A percentile compares a stretch with the other conserved stretches of the same genome.
These are phyloP conservation scores for Cinnamomum chago DNA, from an alignment of 164 flowering plant genomes.

Conservation along the genomic window DNA sequence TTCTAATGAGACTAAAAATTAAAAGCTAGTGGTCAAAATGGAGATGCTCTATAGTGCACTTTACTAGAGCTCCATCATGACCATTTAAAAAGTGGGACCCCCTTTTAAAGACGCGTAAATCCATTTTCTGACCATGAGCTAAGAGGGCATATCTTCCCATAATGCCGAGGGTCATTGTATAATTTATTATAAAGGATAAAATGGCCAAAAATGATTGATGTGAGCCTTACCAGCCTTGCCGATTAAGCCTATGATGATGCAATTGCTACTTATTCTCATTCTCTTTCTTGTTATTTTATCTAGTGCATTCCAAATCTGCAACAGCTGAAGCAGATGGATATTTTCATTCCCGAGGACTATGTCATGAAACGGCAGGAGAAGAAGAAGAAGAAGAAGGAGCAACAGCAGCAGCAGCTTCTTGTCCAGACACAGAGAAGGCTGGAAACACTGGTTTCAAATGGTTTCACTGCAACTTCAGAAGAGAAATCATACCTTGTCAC, in stretches of 20 bases:
- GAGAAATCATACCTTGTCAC: not conserved
- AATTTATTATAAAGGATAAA: not conserved
- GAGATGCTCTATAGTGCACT: no score
- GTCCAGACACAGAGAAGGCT: constrained; percentile 8
- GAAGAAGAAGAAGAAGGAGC: constrained; percentile 14
- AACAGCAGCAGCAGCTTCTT: constrained; percentile 7
- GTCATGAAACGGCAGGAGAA: constrained; percentile 18
- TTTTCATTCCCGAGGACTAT: constrained; percentile 18
- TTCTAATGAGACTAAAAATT: no score
- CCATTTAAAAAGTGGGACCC: no score
- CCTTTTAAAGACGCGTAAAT: no score
- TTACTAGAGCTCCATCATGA: no score
- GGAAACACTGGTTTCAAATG: not conserved
- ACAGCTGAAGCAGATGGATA: constrained; percentile 4
- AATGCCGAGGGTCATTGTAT: not conserved
- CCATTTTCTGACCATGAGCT: fast-evolving
- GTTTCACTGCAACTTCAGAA: not conserved
- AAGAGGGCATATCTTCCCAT: no score
- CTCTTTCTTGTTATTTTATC: not conserved
- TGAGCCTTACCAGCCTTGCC: not conserved
- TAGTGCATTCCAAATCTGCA: not conserved
- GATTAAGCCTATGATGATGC: constrained; percentile 3
- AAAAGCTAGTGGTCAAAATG: no score
- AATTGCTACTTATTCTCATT: not conserved
- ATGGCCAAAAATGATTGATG: not conserved